Base-by-base conservation (phyloP, 306 rosid genomes). In the Casuarina cunninghamiana region DNA sequence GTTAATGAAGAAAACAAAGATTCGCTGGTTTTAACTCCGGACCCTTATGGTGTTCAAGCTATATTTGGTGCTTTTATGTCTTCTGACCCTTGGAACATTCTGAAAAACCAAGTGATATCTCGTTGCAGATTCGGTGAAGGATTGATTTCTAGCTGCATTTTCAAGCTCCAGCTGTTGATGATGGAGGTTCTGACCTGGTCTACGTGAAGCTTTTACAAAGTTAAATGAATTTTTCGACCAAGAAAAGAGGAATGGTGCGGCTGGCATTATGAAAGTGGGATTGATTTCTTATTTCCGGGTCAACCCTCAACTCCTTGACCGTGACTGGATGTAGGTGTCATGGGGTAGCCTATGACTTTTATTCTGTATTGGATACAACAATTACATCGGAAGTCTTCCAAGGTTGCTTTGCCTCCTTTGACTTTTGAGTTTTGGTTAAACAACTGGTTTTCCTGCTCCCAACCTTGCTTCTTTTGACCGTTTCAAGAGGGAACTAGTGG, bases 181-280 rank as follows among this genome's bases (percentile, higher is more conserved):
- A 43, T 37, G 75, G 80, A 62, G 51, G 45, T 77, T 81, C 79
- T 78, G 87, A 84, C 85, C 79, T 69, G 50, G 72, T 75, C 68
- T 53, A 7, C 15, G 10, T 67, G 37, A 49, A 61, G 4, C 46
- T 38, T 26, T n/a, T 4, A 21, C 68, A 15, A 26, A 15, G 21
- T 49, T 71, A 42, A 26, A 21, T 73, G 49, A 1, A 17, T 55
- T 38, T 26, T 53, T 16, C 62, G 19, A 66, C 37, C 60, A 41
- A 78, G 13, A 78, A 67, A 67, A 65, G 69, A 79, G 65, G 66
- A 75, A 26, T 26, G 32, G 32, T 26, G 32, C 32, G 68, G 32
- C 21, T 50, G 12, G 42, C 75, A 50, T 0, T 2, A 9, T 26
- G 48, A 9, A 8, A 21, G 46, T 15, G 37, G 19, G 45, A 73